phyloP scores from a whole-genome alignment of 164 flowering plant genomes.

The Vitis cinerea region DNA sequence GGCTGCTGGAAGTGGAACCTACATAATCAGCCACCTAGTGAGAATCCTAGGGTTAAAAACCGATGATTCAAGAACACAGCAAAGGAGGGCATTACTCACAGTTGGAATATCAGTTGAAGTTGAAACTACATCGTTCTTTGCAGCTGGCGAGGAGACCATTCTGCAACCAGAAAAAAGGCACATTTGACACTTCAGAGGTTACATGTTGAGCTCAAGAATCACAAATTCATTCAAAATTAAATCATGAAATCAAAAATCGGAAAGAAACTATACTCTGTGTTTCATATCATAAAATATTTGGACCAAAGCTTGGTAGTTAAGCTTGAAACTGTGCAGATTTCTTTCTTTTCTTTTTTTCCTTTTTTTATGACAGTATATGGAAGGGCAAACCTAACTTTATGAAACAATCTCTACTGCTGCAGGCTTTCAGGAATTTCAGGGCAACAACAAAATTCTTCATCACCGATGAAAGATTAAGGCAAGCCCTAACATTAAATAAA shows the following conservation, averaged over 20 bases:
- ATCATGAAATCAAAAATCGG: background rate
- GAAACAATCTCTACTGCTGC: background rate
- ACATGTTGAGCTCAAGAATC: background rate
- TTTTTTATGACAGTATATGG: background rate
- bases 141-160: slow-evolving; percentile 11
- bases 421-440: background rate
- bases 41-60: background rate
- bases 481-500: background rate
- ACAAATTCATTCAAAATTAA: background rate
- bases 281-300: background rate
- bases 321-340: background rate
- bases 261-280: background rate
- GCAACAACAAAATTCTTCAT: background rate
- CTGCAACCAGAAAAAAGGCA: slow-evolving; percentile 7
- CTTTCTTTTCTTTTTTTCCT: background rate
- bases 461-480: background rate
- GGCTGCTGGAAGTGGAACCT: slow-evolving; percentile 19
- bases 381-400: background rate
- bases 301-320: background rate
- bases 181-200: background rate
- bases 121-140: slow-evolving; percentile 11
- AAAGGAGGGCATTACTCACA: background rate
- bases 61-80: background rate
- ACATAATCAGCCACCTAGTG: slow-evolving; percentile 4
- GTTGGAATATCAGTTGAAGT: slow-evolving; percentile 2